A percentile compares a stretch with the other conserved stretches of the same genome.
These are phyloP conservation scores for Alternaria gansuensis DNA, from an alignment of 2,329 filamentous ascomycete genomes.

Conservation along the genomic window DNA sequence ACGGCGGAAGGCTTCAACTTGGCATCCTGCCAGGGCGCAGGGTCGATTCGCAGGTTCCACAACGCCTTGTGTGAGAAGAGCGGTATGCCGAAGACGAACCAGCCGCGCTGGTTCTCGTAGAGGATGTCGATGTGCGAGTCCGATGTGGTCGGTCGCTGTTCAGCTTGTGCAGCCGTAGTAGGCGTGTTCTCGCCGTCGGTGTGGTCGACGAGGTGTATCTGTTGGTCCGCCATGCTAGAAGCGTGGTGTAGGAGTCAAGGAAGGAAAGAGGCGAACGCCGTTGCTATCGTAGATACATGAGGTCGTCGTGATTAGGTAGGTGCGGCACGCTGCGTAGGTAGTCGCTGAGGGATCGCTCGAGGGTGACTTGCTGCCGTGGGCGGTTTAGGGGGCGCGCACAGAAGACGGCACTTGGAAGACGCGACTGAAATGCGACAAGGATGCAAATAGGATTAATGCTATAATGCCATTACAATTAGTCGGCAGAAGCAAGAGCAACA, in stretches of 20 bases:
- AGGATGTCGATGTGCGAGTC: slow-evolving; percentile 74
- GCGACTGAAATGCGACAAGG: slow-evolving; percentile 12
- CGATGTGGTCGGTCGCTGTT: slow-evolving; percentile 30
- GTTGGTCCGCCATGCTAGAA: slow-evolving; percentile 61
- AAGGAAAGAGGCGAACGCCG: slow-evolving; percentile 31
- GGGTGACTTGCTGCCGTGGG: slow-evolving; percentile 15
- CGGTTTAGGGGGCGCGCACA: slow-evolving; percentile 33
- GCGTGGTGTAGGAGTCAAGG: slow-evolving; percentile 9
- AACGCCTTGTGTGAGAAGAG: slow-evolving; percentile 89
- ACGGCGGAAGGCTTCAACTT: slow-evolving; percentile 65
- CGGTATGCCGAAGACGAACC: slow-evolving; percentile 86
- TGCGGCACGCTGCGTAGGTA: slow-evolving; percentile 19
- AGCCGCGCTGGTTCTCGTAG: slow-evolving; percentile 94
- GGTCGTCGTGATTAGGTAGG: slow-evolving; percentile 33
- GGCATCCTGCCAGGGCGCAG: slow-evolving; percentile 82
- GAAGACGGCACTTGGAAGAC: slow-evolving; percentile 10
- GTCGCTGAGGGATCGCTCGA: slow-evolving; percentile 2
- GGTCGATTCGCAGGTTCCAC: slow-evolving; percentile 77
- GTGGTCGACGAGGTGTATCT: slow-evolving; percentile 73
- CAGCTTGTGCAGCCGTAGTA: slow-evolving; percentile 26
- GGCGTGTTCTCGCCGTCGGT: slow-evolving; percentile 50
- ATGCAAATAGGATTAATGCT: slow-evolving; percentile 3
- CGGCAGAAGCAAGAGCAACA: slow-evolving; percentile 14
- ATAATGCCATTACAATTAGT: slow-evolving; percentile 14
- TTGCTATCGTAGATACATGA: slow-evolving; percentile 45